Conservation (phyloP, 2,329 filamentous ascomycete species). For the Pyrenochaeta sp. region DNA sequence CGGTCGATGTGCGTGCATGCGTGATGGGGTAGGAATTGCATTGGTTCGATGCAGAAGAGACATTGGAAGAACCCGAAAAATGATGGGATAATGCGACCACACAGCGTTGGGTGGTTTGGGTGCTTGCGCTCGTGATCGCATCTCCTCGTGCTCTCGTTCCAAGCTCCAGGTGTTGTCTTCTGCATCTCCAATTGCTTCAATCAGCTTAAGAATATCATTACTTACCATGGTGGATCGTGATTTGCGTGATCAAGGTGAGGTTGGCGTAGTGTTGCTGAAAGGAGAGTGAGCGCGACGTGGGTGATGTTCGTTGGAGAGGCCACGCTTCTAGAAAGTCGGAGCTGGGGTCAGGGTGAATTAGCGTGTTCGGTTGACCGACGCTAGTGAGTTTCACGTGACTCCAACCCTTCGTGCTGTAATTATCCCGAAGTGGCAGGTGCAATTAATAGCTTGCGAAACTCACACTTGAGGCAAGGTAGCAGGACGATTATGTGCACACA, state of each 20-base stretch:
- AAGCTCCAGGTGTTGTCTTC: slow-evolving; percentile 11
- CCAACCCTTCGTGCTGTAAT: slow-evolving; percentile 5
- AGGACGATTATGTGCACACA: neutral
- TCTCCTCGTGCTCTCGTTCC: slow-evolving; percentile 3
- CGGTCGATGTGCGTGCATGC: neutral
- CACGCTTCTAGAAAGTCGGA: slow-evolving; percentile 40
- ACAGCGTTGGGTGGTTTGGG: too few species aligned
- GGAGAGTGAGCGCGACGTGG: slow-evolving; percentile 19
- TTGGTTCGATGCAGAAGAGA: too few species aligned
- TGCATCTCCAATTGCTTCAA: slow-evolving; percentile 8
- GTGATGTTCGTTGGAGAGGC: slow-evolving; percentile 30
- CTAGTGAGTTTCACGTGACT: slow-evolving; percentile 29
- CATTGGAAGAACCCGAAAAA: too few species aligned
- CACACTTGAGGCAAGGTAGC: neutral
- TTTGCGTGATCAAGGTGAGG: slow-evolving; percentile 7
- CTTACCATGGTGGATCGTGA: slow-evolving; percentile 27
- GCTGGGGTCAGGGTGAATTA: slow-evolving; percentile 30
- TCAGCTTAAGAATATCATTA: slow-evolving; percentile 1
- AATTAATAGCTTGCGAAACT: slow-evolving; percentile 2
- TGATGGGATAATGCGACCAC: too few species aligned
- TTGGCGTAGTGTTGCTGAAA: slow-evolving; percentile 7
- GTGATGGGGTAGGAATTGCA: too few species aligned
- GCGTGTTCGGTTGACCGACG: slow-evolving; percentile 19
- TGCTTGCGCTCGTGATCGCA: neutral
- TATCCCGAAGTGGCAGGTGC: slow-evolving; percentile 3